phyloP scores from a whole-genome alignment of 2,329 filamentous ascomycete species.

The Fusarium subtropicale region DNA sequence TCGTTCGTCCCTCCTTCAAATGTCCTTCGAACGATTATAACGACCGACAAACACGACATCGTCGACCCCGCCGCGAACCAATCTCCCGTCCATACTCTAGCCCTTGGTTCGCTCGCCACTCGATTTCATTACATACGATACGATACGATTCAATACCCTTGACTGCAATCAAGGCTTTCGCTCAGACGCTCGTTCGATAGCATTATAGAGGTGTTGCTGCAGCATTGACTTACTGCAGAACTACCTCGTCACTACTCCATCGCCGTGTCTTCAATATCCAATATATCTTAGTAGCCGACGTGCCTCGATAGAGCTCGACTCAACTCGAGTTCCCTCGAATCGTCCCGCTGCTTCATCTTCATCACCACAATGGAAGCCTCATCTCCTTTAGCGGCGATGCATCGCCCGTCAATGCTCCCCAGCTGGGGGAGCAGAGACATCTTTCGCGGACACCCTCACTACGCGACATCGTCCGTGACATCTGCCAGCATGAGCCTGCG shows the following conservation, averaged over 20 bases:
- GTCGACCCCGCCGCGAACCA: conserved; percentile 44
- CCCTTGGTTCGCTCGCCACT: conserved; percentile 27
- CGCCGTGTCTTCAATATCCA: conserved; percentile 43
- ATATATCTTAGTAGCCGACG: conserved; percentile 41
- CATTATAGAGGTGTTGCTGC: conserved; percentile 44
- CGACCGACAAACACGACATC: conserved; percentile 45
- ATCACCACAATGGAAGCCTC: conserved; percentile 82
- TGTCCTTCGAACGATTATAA: conserved; percentile 51
- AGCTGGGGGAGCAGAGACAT: conserved; percentile 69
- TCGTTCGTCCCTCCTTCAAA: conserved; percentile 46
- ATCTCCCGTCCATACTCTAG: conserved; percentile 34
- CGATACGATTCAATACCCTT: conserved; percentile 11
- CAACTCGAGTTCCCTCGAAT: conserved; percentile 38
- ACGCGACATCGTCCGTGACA: conserved; percentile 66
- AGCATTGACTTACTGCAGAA: conserved; percentile 52
- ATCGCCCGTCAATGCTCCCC: conserved; percentile 70
- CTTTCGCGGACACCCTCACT: conserved; percentile 63
- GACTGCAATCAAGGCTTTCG: conserved; percentile 6
- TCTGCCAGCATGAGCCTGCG: conserved; percentile 80
- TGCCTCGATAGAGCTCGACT: conserved; percentile 35
- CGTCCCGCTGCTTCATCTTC: conserved; percentile 29
- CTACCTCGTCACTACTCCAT: conserved; percentile 35
- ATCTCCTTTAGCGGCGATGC: conserved; percentile 93
- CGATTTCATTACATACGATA: conserved; percentile 24
- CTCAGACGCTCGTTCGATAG: conserved; percentile 30